Conservation (phyloP, 176 grass and related monocot genomes). For the Puya raimondii region DNA sequence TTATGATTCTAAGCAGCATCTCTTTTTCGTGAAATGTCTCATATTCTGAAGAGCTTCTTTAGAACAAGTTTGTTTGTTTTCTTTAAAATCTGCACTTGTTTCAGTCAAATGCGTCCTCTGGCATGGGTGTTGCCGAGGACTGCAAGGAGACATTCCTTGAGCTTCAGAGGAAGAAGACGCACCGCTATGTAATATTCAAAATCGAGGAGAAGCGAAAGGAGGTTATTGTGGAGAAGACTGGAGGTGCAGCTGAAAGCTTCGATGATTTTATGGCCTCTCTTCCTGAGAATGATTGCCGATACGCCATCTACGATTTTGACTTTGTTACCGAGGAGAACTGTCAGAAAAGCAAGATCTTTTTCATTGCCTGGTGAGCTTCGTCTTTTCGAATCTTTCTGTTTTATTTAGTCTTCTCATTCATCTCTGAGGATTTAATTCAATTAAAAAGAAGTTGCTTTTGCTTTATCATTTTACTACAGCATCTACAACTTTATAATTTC, state of each 20-base stretch:
- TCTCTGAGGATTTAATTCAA: neutral
- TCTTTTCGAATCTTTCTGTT: neutral
- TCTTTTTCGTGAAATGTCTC: neutral
- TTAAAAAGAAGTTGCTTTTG: neutral
- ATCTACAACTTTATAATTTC: neutral
- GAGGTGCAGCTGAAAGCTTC: constrained; percentile 13
- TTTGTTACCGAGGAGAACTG: constrained; percentile 17
- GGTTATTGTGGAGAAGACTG: constrained; percentile 13
- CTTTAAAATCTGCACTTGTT: neutral
- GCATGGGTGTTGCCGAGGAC: constrained; percentile 9
- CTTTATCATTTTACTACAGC: neutral
- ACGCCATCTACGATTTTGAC: constrained; percentile 17
- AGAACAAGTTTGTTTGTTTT: neutral
- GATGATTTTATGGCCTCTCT: constrained; percentile 15
- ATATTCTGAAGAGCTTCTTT: neutral
- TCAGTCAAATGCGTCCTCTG: constrained; percentile 20
- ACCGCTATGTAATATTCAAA: constrained; percentile 11
- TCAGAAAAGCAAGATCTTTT: constrained; percentile 21
- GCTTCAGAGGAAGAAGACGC: constrained; percentile 17
- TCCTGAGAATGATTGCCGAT: constrained; percentile 16
- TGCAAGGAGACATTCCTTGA: constrained; percentile 14
- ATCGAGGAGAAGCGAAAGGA: constrained; percentile 17
- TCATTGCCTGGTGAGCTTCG: constrained; percentile 11
- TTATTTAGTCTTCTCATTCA: neutral
- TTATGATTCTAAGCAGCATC: neutral